Evolutionary conservation across 768 basidiomycete species (phyloP), one percentile per base, ranked within the genome.

Genomic region (Artomyces pyxidatus): DNA sequence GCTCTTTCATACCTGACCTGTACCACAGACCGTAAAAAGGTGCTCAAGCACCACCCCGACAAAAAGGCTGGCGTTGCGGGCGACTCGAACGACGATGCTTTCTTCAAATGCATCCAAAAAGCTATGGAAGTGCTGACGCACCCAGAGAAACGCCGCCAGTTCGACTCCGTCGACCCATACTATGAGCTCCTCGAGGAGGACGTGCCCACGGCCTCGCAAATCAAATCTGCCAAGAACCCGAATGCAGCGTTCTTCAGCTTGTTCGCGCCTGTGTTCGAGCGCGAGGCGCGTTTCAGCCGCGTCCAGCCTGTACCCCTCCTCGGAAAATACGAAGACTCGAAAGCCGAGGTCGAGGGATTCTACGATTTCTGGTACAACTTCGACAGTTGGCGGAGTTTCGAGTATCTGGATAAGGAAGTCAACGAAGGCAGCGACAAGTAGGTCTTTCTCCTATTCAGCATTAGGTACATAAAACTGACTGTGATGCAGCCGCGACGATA

Each of bases 311-410:
- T 92, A 6, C 94, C 91, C 6, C 65, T 73, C 50, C 77, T 99
- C 23, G 95, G 94, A 9, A 67, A 66, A 25, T 67, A 75, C 51
- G 76, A 87, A 39, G 79, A 84, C 19, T 64, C 81, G 49, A 95
- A 96, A 68, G 77, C 78, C 56, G 78, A 80, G 48, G 94, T 97
- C 47, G 89, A 95, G 65, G 75, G 70, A 6, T 97, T 99, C 75
- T 99, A 99, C 73, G 88, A 97, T 67, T 96, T 95, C 68, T 99
- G 93, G 92, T 98, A 99, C 76, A 95, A 94, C 76, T 95, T 99
- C 68, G 95, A 97, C 67, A 89, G 86, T 57, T 99, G 95, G 95
- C 75, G 95, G 60, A 89, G 85, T 65, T 99, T 97, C 64, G 95
- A 99, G 69, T 97, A 92, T 75, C 72, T 87, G 56, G 95, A 99